phyloP scores from a whole-genome alignment of 2,329 filamentous ascomycete genomes.

The Coniella lustricola region DNA sequence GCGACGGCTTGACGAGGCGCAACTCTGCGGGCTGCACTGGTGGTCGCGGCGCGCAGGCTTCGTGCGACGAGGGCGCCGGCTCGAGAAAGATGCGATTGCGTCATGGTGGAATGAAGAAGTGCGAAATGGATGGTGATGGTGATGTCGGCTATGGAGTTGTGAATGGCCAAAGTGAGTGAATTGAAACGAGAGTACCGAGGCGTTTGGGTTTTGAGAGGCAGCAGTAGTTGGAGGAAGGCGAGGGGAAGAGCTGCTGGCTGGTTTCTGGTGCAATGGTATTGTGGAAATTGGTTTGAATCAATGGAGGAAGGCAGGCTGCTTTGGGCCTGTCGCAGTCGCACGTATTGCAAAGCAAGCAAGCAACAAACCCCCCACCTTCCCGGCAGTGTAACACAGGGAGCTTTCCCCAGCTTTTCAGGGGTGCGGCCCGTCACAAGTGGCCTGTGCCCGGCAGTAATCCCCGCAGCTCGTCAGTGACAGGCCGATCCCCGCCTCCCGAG shows the following conservation, averaged over 20 bases:
- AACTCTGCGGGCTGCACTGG: conserved; percentile 1
- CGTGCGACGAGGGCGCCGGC: conserved; percentile 7
- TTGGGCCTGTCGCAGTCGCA: background rate
- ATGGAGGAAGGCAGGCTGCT: background rate
- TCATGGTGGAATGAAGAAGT: conserved; percentile 3
- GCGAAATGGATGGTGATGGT: background rate
- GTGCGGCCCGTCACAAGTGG: background rate
- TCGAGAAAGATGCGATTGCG: conserved; percentile 13
- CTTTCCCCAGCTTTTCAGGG: conserved; percentile 17
- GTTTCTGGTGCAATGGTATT: too few relatives aligned
- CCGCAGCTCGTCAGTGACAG: background rate
- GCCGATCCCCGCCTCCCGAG: background rate
- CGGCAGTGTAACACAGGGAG: conserved; percentile 1
- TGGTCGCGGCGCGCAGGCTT: conserved; percentile 7
- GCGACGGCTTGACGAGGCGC: conserved; percentile 3
- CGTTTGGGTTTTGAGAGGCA: too few relatives aligned
- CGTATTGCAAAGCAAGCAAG: background rate
- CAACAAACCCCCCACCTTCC: conserved; percentile 5
- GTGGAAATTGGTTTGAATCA: background rate
- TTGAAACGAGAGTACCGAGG: too few relatives aligned
- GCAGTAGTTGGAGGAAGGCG: background rate
- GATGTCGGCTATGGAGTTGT: background rate
- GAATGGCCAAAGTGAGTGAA: too few relatives aligned
- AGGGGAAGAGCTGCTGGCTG: background rate
- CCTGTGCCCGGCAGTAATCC: background rate